A percentile compares a stretch with the other conserved stretches of the same genome.
These are phyloP conservation scores for Metarhizium robertsii DNA, from an alignment of 2,329 filamentous ascomycete species.

Conservation along the genomic window DNA sequence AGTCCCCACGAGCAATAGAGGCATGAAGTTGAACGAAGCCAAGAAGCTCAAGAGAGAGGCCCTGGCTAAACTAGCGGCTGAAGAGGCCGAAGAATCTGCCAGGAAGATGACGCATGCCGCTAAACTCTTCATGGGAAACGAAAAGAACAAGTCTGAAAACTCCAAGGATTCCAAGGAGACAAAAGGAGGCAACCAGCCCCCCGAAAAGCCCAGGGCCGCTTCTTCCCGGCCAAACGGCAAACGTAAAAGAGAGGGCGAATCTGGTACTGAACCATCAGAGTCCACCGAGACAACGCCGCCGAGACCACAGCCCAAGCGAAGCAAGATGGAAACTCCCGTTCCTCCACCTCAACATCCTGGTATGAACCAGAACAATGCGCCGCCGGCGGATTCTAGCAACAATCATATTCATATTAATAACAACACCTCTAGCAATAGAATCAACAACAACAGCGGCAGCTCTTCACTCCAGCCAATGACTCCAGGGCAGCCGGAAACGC, in stretches of 20 bases:
- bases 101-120: constrained; percentile 42
- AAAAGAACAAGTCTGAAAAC: constrained; percentile 5
- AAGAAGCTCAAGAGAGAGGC: constrained; percentile 65
- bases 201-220: constrained; percentile 19
- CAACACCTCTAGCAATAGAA: constrained; percentile 12
- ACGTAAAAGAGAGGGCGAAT: constrained; percentile 32
- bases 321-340: constrained; percentile 49
- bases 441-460: constrained; percentile 6
- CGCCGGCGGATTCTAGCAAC: constrained; percentile 16
- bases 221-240: constrained; percentile 28
- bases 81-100: constrained; percentile 51
- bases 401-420: constrained; percentile 6
- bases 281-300: constrained; percentile 17
- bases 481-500: constrained; percentile 27
- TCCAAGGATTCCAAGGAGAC: background rate
- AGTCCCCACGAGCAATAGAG: constrained; percentile 57
- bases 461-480: background rate
- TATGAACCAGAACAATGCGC: constrained; percentile 18
- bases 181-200: constrained; percentile 8
- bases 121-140: constrained; percentile 29
- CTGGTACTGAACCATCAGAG: constrained; percentile 19
- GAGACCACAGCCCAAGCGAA: constrained; percentile 38
- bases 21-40: constrained; percentile 70
- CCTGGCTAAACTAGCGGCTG: constrained; percentile 49
- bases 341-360: constrained; percentile 32